Base-by-base conservation (phyloP, 2,329 filamentous ascomycete genomes). In the Elsinoe ampelina region DNA sequence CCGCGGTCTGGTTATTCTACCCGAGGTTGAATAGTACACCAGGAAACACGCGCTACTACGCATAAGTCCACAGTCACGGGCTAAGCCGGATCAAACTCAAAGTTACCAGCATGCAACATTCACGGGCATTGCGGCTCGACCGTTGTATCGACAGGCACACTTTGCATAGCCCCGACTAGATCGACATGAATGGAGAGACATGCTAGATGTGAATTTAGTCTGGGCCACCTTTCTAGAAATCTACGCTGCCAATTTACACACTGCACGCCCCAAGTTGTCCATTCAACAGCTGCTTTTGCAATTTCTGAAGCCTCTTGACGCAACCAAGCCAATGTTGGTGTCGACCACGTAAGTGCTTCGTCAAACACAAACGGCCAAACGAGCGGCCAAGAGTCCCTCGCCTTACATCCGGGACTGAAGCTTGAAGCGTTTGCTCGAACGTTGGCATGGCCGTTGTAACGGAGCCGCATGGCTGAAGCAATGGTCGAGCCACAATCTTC, bases 291-390 rank as follows among this genome's bases (percentile, higher is more conserved):
- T 45, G 3, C 41, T 20, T 11, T 19, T 11, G 5, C 38, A 11
- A 30, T 30, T 5, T 30, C 26, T 30, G 4, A 30, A 30, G 26
- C 26, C 26, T 30, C 26, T 30, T 30, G 7, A 30, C 8, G 5
- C 26, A 8, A 30, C 48, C 48, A 52, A 52, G 48, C 48, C 48
- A 52, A 52, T 38, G 48, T 38, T 52, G 48, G 48, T 13, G 12
- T 52, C 19, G 13, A 39, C 32, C 48, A 39, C 48, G 48, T 26
- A 38, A 52, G 30, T 15, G 13, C 34, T 19, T 36, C 34, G 48
- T 52, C 48, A 52, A 35, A 5, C 30, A 45, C 10, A 26, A 45
- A 45, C 41, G 41, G 41, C n/a, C 11, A 45, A 11, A 22, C 41
- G 10, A 12, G 3, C 26, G 17, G 19, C 19, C 19, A 45, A 26